A percentile compares a stretch with the other conserved stretches of the same genome.
Evolutionary conservation across 1,139 yeast species (phyloP).

Genomic region (Yamadazyma jaroonii): DNA sequence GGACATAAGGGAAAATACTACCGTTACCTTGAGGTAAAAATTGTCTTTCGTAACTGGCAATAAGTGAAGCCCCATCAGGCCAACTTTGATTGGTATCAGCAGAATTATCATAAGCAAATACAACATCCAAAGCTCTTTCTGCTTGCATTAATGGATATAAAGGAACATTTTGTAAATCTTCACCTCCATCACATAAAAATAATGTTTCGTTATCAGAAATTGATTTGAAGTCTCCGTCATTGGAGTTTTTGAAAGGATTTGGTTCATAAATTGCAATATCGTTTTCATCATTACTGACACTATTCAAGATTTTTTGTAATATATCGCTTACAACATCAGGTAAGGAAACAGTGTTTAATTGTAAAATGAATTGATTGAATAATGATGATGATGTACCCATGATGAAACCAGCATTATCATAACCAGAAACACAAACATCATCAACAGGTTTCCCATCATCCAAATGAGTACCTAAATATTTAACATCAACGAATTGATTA

Average conservation of each 20-base stretch:
- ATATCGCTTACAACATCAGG: constrained; percentile 46
- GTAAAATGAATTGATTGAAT: constrained; percentile 72
- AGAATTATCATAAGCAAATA: constrained; percentile 50
- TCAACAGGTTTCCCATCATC: constrained; percentile 51
- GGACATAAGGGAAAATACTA: constrained; percentile 80
- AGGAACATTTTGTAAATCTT: constrained; percentile 42
- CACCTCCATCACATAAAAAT: constrained; percentile 44
- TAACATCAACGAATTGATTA: constrained; percentile 61
- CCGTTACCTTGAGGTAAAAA: constrained; percentile 60
- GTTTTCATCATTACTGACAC: constrained; percentile 40
- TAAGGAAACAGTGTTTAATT: constrained; percentile 57
- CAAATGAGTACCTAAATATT: constrained; percentile 71
- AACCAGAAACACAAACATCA: constrained; percentile 59
- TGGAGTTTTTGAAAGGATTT: constrained; percentile 51
- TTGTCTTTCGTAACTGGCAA: constrained; percentile 64
- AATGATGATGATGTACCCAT: constrained; percentile 82
- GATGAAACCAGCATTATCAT: constrained; percentile 80
- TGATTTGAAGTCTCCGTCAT: constrained; percentile 32
- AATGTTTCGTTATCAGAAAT: constrained; percentile 35
- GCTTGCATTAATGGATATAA: constrained; percentile 38
- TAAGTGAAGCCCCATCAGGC: constrained; percentile 42
- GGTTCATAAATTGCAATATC: constrained; percentile 50
- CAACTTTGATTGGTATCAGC: constrained; percentile 41
- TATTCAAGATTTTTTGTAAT: constrained; percentile 41
- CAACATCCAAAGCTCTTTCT: constrained; percentile 37